Evolutionary conservation across 352 stramenopile species (phyloP), one percentile per base, ranked within the genome.

Genomic region (Globisporangium paddicum): DNA sequence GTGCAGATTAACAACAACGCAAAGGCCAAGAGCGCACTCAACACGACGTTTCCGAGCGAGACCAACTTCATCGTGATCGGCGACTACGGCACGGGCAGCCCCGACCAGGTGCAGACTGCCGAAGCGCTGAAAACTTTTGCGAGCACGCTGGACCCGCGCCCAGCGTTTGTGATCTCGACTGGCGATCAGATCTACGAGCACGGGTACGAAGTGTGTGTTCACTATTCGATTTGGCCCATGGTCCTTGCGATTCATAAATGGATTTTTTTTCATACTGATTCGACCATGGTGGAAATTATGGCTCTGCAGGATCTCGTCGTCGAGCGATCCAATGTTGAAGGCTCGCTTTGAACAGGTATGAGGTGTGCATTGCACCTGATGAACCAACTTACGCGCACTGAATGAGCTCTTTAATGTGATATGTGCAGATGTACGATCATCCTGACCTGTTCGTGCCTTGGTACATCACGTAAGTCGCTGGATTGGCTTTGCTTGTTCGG

Each of bases 121-220:
- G 41, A 75, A n/a, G 68, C 79, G 42, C 68, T 95, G 18, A 80
- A 84, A 55, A 64, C 75, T 26, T 86, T 86, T 62, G 79, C 69
- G 5, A 65, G 66, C 1, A 69, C 68, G 35, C 72, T 92, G 49
- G 60, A 89, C 19, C 84, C 83, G 8, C 64, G 71, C 18, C 81
- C 83, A 16, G 67, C 82, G 5, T 95, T 95, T 59, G 76, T 95
- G 42, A 35, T 95, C 28, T 92, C 86, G 0, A 93, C 84, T 8
- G 86, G 86, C 42, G 86, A 95, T 52, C 86, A 95, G 56, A 87
- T 95, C 60, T 95, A 95, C 57, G 77, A 89, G 18, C 79, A 91
- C 54, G 86, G 86, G 83, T 95, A 45, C 49, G 73, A 46, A 3
- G 8, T 42, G n/a, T n/a, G n/a, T n/a, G n/a, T n/a, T n/a, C n/a